Base-by-base conservation (phyloP, 2,329 filamentous ascomycete genomes). In the Colletotrichum truncatum region DNA sequence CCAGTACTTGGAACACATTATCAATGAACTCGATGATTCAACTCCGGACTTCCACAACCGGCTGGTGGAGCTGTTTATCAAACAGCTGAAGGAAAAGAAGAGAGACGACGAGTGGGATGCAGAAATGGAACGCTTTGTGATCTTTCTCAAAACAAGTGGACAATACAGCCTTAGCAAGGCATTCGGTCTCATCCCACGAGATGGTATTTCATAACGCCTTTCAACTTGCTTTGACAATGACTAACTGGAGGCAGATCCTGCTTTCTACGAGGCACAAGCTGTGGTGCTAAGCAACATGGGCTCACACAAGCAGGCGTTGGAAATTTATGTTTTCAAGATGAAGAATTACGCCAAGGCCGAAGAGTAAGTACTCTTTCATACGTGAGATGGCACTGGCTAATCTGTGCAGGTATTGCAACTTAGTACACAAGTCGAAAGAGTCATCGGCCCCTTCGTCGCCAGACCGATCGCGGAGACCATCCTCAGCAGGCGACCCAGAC, bases 321-420 rank as follows among this genome's bases (percentile, higher is more conserved):
- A 96, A 75, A 97, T 99, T 55, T 99, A 97, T 75, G 95, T 98
- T 26, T 99, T 98, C 80, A 96, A 95, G 76, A 87, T 99, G 76
- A 83, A 92, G 70, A 91, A 97, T 76, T 95, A 93, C 68, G 82
- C 81, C 11, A 98, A 97, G 78, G 96, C 96, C 30, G 96, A 99
- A 85, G 93, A 97, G 91, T 97, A 81, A 67, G 89, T 83, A 48
- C 12, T 34, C 39, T 26, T 25, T 5, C 3, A 1, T 14, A 36
- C 4, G 2, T 9, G 23, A 10, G 18, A 26, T 26, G 5, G 34
- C 34, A 11, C 4, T 7, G 8, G 48, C 67, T 77, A 58, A 75
- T 68, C 43, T 23, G 5, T 14, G 30, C 61, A 93, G 91, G 70
- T 93, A 99, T 80, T 98, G 96, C 82, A 98, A 98, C 78, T 90